These are phyloP conservation scores for Leccinum variicolor DNA, from an alignment of 768 basidiomycete species.

Conservation along the genomic window DNA sequence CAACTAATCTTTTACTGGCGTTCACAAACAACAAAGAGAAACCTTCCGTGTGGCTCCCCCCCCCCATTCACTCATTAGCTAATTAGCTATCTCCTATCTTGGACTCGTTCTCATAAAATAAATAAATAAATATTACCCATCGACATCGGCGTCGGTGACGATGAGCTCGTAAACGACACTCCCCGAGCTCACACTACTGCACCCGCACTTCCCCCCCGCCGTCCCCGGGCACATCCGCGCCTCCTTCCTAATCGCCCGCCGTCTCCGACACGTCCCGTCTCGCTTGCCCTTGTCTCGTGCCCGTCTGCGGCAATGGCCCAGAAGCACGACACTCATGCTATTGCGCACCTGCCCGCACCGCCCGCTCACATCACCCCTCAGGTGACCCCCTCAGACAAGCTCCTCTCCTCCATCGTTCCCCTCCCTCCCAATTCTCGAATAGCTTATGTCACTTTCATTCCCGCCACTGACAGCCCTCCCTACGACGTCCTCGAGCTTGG, in stretches of 20 bases:
- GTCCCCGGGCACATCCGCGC: not conserved
- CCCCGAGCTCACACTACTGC: constrained; percentile 9
- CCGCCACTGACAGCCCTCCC: constrained; percentile 23
- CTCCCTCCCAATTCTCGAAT: constrained; percentile 44
- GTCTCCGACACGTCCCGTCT: constrained; percentile 3
- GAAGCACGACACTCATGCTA: constrained; percentile 20
- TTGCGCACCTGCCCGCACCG: constrained; percentile 11
- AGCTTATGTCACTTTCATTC: constrained; percentile 43
- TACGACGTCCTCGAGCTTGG: constrained; percentile 53
- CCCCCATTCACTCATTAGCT: constrained; percentile 15
- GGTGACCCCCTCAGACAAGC: constrained; percentile 35
- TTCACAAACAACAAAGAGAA: constrained; percentile 21
- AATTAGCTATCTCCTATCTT: constrained; percentile 22
- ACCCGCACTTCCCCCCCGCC: constrained; percentile 1
- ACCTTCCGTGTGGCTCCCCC: not conserved
- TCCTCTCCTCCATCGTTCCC: constrained; percentile 47
- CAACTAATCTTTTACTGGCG: constrained; percentile 23
- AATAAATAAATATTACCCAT: constrained; percentile 2
- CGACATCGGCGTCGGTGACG: constrained; percentile 15
- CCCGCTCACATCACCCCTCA: constrained; percentile 20
- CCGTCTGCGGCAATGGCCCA: constrained; percentile 23
- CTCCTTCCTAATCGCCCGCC: not conserved
- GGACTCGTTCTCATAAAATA: constrained; percentile 9
- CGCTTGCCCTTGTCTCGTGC: not conserved
- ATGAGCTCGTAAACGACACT: constrained; percentile 26